Percentiles rank a stretch among this genome's conserved stretches.
Evolutionary conservation across 257 asterid genomes (phyloP).

Genomic region (Petunia secreta): DNA sequence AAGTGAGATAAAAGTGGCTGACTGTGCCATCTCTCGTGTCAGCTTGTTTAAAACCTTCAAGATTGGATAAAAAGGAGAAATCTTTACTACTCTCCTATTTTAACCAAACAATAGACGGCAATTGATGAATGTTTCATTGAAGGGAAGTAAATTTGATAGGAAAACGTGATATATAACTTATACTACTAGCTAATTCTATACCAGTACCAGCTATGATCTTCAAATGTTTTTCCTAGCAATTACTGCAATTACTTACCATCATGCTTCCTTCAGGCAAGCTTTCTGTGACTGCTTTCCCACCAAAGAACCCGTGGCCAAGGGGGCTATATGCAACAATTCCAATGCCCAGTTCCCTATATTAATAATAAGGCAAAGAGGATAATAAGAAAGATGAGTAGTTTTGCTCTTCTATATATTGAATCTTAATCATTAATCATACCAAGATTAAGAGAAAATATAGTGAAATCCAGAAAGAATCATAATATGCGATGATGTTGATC

Average conservation of each 20-base stretch:
- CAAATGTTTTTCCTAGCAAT: neutral
- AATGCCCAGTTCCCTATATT: constrained; percentile 52
- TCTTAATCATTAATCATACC: constrained; percentile 1
- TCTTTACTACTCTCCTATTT: too few relatives aligned
- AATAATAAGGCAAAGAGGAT: neutral
- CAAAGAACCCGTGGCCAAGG: constrained; percentile 59
- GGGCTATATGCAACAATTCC: constrained; percentile 61
- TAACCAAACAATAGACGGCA: too few relatives aligned
- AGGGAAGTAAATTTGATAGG: too few relatives aligned
- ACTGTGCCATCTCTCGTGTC: too few relatives aligned
- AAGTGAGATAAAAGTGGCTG: neutral
- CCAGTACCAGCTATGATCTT: neutral
- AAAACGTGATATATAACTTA: too few relatives aligned
- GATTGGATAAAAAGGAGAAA: too few relatives aligned
- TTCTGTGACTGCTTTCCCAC: constrained; percentile 54
- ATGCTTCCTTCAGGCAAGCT: constrained; percentile 41
- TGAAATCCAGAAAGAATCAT: neutral
- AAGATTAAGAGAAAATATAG: too few relatives aligned
- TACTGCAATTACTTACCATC: constrained; percentile 36
- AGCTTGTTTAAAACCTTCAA: too few relatives aligned
- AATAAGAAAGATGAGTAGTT: neutral
- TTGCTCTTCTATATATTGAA: neutral
- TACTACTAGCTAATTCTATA: neutral
- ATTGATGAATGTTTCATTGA: too few relatives aligned
- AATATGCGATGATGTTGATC: neutral